Percentiles rank a stretch among this genome's conserved stretches.
These are phyloP conservation scores for Hepatocystis sp. DNA, from an alignment of 169 alveolate species.

Conservation along the genomic window DNA sequence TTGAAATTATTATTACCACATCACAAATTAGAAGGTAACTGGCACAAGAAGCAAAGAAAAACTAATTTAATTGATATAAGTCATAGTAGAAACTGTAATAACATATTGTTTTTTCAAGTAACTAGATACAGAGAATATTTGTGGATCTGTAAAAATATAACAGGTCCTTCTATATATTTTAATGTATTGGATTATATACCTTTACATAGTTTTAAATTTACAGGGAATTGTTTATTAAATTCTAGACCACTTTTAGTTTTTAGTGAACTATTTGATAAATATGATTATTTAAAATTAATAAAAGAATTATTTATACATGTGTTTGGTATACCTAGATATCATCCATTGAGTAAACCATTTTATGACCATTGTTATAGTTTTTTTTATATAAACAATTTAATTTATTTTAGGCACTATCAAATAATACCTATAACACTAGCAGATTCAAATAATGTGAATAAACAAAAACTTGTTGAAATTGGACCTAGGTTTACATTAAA, in stretches of 20 bases:
- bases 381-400: conserved; percentile 88
- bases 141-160: conserved; percentile 96
- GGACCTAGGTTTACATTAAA: conserved; percentile 80
- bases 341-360: conserved; percentile 98
- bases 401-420: conserved; percentile 95
- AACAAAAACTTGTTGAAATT: conserved; percentile 89
- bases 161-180: conserved; percentile 97
- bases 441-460: conserved; percentile 85
- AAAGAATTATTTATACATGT: conserved; percentile 82
- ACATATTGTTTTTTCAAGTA: conserved; percentile 93
- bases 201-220: conserved; percentile 76
- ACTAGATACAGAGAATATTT: conserved; percentile 92
- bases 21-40: conserved; percentile 90
- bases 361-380: conserved; percentile 95
- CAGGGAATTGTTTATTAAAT: conserved; percentile 96
- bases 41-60: conserved; percentile 91
- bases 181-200: conserved; percentile 88
- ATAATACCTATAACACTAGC: conserved; percentile 85
- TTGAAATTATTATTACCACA: conserved; percentile 97
- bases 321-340: conserved; percentile 94
- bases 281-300: conserved; percentile 80
- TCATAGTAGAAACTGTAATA: conserved; percentile 89
- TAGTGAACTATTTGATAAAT: conserved; percentile 88
- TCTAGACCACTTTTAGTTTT: conserved; percentile 96
- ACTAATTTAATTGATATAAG: conserved; percentile 87